phyloP scores from a whole-genome alignment of 2,329 filamentous ascomycete species.

The Leptosphaerulina australis region DNA sequence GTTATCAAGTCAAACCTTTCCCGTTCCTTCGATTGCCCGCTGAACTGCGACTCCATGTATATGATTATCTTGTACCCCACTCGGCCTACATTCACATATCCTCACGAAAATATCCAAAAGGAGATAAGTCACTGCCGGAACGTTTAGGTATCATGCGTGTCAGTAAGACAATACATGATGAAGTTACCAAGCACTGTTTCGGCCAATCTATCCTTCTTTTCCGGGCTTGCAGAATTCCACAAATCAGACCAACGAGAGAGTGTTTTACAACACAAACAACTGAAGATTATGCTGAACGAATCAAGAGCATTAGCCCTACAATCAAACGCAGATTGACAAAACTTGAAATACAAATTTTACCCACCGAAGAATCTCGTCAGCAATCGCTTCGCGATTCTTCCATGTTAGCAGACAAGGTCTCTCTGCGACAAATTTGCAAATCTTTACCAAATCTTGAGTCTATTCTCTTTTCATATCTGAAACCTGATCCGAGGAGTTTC shows the following conservation, averaged over 20 bases:
- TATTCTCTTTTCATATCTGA: constrained; percentile 11
- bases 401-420: neutral
- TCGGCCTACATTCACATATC: constrained; percentile 10
- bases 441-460: constrained; percentile 17
- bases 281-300: constrained; percentile 8
- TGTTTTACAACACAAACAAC: neutral
- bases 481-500: neutral
- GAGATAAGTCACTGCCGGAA: constrained; percentile 3
- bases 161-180: constrained; percentile 24
- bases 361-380: constrained; percentile 8
- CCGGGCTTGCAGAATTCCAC: constrained; percentile 2
- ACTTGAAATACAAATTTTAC: constrained; percentile 22
- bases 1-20: constrained; percentile 25
- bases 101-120: neutral
- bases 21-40: constrained; percentile 31
- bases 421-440: constrained; percentile 14
- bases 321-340: constrained; percentile 18
- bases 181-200: constrained; percentile 26
- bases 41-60: constrained; percentile 33
- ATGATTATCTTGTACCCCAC: constrained; percentile 27
- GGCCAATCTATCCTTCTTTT: constrained; percentile 22
- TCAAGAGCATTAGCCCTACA: constrained; percentile 14
- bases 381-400: neutral
- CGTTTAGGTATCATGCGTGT: constrained; percentile 27
- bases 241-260: neutral